A percentile compares a stretch with the other conserved stretches of the same genome.
Conservation (phyloP, 2,329 filamentous ascomycete species). For the Phialophora tarda region DNA sequence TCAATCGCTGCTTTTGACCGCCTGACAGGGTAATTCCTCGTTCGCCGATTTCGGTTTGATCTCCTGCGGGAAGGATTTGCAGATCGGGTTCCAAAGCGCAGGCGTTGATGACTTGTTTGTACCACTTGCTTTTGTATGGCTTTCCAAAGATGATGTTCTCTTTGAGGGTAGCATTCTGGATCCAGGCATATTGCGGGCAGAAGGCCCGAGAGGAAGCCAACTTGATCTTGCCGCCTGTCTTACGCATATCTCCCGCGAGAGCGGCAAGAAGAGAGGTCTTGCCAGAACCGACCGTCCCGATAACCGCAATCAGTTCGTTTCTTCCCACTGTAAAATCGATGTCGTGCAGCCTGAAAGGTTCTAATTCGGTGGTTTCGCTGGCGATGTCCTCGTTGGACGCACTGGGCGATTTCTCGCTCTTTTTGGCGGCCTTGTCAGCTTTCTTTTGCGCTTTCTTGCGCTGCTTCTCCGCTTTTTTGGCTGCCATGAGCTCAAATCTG, state of each 20-base stretch:
- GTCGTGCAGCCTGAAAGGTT: slow-evolving; percentile 51
- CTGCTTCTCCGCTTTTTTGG: slow-evolving; percentile 55
- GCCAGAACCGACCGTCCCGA: slow-evolving; percentile 85
- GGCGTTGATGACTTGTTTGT: slow-evolving; percentile 79
- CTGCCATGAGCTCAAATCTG: slow-evolving; percentile 46
- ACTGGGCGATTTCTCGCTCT: slow-evolving; percentile 42
- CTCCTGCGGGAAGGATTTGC: slow-evolving; percentile 89
- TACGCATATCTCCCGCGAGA: slow-evolving; percentile 91
- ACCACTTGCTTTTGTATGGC: slow-evolving; percentile 75
- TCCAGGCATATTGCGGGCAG: slow-evolving; percentile 97
- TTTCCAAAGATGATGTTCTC: slow-evolving; percentile 94
- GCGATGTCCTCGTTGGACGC: slow-evolving; percentile 38
- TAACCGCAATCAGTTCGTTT: slow-evolving; percentile 70
- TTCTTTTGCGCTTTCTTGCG: slow-evolving; percentile 50
- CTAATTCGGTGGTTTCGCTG: slow-evolving; percentile 38
- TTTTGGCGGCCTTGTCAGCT: slow-evolving; percentile 41
- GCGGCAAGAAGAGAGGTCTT: slow-evolving; percentile 90
- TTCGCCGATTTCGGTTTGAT: slow-evolving; percentile 91
- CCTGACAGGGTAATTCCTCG: slow-evolving; percentile 94
- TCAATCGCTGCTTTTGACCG: slow-evolving; percentile 92
- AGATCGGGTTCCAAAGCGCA: slow-evolving; percentile 85
- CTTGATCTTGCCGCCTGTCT: slow-evolving; percentile 73
- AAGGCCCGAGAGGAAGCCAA: slow-evolving; percentile 84
- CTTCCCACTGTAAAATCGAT: slow-evolving; percentile 51
- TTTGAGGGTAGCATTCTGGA: slow-evolving; percentile 85